These are phyloP conservation scores for Aphanomyces astaci DNA, from an alignment of 352 stramenopile species.

Conservation along the genomic window DNA sequence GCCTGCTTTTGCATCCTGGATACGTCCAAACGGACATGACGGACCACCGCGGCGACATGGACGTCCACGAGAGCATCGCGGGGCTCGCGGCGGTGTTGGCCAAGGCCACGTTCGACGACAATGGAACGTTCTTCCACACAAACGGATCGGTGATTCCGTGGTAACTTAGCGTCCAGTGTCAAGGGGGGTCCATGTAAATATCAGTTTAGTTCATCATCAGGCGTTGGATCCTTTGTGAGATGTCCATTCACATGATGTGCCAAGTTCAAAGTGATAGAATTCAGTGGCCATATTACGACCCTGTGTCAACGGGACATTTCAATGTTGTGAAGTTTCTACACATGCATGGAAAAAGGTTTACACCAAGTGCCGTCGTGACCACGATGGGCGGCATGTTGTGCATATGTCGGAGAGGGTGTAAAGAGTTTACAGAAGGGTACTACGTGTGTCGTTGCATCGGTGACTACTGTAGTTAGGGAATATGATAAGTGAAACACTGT, in stretches of 20 bases:
- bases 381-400: not conserved
- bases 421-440: no score
- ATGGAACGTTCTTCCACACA: slow-evolving; percentile 44
- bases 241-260: no score
- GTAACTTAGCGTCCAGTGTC: no score
- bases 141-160: slow-evolving; percentile 44
- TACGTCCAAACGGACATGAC: slow-evolving; percentile 58
- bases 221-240: no score
- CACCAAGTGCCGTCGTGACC: not conserved
- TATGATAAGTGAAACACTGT: no score
- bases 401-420: no score
- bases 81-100: slow-evolving; percentile 47
- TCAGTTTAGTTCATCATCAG: no score
- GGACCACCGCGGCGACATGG: slow-evolving; percentile 36
- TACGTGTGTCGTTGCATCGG: no score
- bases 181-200: no score
- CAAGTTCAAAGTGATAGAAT: not conserved
- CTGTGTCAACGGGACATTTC: not conserved
- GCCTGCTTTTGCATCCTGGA: slow-evolving; percentile 49
- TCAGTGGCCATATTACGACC: not conserved
- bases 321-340: not conserved
- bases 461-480: no score
- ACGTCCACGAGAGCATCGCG: slow-evolving; percentile 36
- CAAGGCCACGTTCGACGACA: slow-evolving; percentile 42
- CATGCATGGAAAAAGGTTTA: not conserved